Conservation (phyloP, 306 rosid species). For the Trifolium pratense region DNA sequence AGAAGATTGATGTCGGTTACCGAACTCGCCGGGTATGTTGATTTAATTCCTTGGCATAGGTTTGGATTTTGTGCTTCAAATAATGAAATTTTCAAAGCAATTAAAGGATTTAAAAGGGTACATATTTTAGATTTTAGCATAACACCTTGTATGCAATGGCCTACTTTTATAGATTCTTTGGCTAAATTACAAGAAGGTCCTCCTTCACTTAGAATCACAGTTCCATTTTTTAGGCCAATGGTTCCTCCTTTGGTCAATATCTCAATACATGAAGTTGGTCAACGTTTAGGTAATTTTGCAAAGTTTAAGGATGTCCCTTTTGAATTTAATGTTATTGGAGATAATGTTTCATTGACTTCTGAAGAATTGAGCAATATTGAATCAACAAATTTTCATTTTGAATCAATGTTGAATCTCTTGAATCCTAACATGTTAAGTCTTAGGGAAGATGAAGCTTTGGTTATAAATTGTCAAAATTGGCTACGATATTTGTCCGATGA, state of each 20-base stretch:
- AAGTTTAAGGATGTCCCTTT: constrained; percentile 73
- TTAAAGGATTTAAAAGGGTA: constrained; percentile 63
- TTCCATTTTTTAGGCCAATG: constrained; percentile 69
- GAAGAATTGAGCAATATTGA: constrained; percentile 38
- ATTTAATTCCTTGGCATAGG: constrained; percentile 94
- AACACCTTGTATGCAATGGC: constrained; percentile 99
- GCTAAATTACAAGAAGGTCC: constrained; percentile 84
- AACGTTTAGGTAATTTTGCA: constrained; percentile 76
- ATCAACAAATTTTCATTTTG: constrained; percentile 48
- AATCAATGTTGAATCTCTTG: constrained; percentile 57
- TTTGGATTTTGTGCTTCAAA: constrained; percentile 89
- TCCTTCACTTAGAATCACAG: constrained; percentile 76
- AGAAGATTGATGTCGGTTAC: constrained; percentile 79
- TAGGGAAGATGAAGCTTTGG: constrained; percentile 82
- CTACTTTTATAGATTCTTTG: constrained; percentile 81
- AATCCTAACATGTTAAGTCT: constrained; percentile 64
- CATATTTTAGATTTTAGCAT: constrained; percentile 88
- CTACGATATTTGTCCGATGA: constrained; percentile 67
- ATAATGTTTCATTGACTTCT: constrained; percentile 30
- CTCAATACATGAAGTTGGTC: constrained; percentile 75
- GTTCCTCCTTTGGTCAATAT: constrained; percentile 84
- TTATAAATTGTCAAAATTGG: constrained; percentile 88
- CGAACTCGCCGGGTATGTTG: constrained; percentile 92
- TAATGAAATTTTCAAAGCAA: constrained; percentile 72
- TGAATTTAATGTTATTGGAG: constrained; percentile 67